Conservation (phyloP, 2,329 filamentous ascomycete genomes). For the Stromatinia cepivora region DNA sequence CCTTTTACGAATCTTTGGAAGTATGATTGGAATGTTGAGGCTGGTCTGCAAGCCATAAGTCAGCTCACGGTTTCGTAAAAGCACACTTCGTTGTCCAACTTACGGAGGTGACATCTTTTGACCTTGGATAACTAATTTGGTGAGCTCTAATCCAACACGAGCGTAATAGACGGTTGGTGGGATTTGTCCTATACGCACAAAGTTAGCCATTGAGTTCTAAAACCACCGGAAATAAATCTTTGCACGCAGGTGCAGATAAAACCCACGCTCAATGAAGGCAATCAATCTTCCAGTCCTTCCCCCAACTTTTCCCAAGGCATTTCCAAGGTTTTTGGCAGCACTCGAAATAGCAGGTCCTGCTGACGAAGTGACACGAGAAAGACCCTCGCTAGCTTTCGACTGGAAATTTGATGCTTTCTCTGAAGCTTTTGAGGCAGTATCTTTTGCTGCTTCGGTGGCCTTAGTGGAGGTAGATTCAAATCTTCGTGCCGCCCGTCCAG, state of each 20-base stretch:
- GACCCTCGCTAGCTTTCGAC: slow-evolving; percentile 75
- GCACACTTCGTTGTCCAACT: slow-evolving; percentile 45
- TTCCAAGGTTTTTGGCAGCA: slow-evolving; percentile 66
- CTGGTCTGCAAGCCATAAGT: slow-evolving; percentile 54
- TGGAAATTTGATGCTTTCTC: slow-evolving; percentile 49
- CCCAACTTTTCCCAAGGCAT: slow-evolving; percentile 72
- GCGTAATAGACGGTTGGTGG: slow-evolving; percentile 90
- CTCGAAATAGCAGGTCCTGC: slow-evolving; percentile 76
- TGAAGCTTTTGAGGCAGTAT: slow-evolving; percentile 47
- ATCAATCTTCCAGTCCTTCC: slow-evolving; percentile 80
- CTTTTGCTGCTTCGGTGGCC: slow-evolving; percentile 48
- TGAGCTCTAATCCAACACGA: slow-evolving; percentile 82
- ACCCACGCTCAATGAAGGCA: slow-evolving; percentile 82
- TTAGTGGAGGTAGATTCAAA: slow-evolving; percentile 60
- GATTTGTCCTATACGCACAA: slow-evolving; percentile 64
- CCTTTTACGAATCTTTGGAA: slow-evolving; percentile 73
- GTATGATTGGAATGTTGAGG: slow-evolving; percentile 83
- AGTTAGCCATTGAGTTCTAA: slow-evolving; percentile 33
- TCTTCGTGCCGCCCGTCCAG: slow-evolving; percentile 43
- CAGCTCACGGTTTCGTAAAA: slow-evolving; percentile 10
- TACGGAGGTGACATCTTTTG: slow-evolving; percentile 96
- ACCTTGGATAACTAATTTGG: slow-evolving; percentile 81
- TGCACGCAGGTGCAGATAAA: slow-evolving; percentile 17
- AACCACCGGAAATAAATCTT: slow-evolving; percentile 15
- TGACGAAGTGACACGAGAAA: slow-evolving; percentile 77